Conservation (phyloP, 2,329 filamentous ascomycete species). For the Exophiala oligosperma region DNA sequence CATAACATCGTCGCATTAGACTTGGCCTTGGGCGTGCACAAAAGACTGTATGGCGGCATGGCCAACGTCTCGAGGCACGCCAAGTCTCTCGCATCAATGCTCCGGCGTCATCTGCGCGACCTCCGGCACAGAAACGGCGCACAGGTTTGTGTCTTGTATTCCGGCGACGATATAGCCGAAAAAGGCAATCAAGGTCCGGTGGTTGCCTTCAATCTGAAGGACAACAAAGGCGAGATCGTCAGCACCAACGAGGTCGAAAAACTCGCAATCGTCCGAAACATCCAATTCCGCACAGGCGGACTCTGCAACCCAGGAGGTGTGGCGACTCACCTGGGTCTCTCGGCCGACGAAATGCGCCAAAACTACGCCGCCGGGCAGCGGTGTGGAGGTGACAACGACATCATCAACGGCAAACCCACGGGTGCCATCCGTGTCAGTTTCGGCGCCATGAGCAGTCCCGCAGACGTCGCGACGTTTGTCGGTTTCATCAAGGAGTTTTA, state of each 20-base stretch:
- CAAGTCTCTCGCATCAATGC: slow-evolving; percentile 58
- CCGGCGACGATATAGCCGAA: slow-evolving; percentile 28
- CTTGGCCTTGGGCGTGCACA: slow-evolving; percentile 69
- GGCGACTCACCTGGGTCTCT: slow-evolving; percentile 68
- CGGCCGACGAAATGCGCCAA: slow-evolving; percentile 76
- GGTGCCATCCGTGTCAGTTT: slow-evolving; percentile 83
- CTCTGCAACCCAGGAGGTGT: slow-evolving; percentile 91
- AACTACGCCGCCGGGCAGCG: slow-evolving; percentile 84
- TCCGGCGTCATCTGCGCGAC: slow-evolving; percentile 59
- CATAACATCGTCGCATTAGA: slow-evolving; percentile 86
- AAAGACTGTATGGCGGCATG: slow-evolving; percentile 70
- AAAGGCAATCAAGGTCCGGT: slow-evolving; percentile 65
- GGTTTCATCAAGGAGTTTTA: slow-evolving; percentile 73
- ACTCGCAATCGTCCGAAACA: slow-evolving; percentile 71
- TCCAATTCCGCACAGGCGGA: slow-evolving; percentile 84
- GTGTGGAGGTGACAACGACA: slow-evolving; percentile 80
- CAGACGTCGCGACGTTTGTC: slow-evolving; percentile 72
- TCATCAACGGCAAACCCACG: slow-evolving; percentile 81
- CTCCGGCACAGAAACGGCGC: slow-evolving; percentile 70
- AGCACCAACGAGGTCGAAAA: slow-evolving; percentile 86
- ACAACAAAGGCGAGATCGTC: slow-evolving; percentile 69
- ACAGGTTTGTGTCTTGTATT: slow-evolving; percentile 68
- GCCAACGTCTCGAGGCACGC: slow-evolving; percentile 70
- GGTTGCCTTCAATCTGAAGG: slow-evolving; percentile 79
- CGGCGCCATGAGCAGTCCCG: slow-evolving; percentile 81